These are phyloP conservation scores for Phialophora verrucosa DNA, from an alignment of 2,329 filamentous ascomycete species.

Conservation along the genomic window DNA sequence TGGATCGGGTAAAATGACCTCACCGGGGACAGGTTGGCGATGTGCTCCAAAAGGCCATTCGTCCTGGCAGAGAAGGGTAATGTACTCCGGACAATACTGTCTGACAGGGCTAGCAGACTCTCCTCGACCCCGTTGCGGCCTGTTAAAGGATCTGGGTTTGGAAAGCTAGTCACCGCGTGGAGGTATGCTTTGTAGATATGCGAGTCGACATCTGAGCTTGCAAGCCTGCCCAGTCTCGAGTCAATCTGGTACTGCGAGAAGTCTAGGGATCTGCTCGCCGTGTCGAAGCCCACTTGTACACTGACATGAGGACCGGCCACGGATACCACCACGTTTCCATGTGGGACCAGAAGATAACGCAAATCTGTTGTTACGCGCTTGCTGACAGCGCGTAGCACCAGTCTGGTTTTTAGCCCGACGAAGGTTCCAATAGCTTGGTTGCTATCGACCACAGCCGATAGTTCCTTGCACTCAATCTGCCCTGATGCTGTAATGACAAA, in stretches of 20 bases:
- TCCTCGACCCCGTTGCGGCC: conserved; percentile 44
- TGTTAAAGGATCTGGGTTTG: conserved; percentile 46
- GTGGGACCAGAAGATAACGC: conserved; percentile 40
- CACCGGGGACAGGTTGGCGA: conserved; percentile 21
- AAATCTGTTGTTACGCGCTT: conserved; percentile 10
- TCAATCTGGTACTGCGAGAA: conserved; percentile 41
- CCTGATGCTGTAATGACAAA: conserved; percentile 8
- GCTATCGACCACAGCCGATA: conserved; percentile 47
- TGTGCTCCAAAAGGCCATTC: conserved; percentile 13
- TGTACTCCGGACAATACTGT: conserved; percentile 19
- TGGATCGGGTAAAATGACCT: conserved; percentile 22
- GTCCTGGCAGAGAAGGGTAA: conserved; percentile 22
- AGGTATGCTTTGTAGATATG: conserved; percentile 43
- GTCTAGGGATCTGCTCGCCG: conserved; percentile 17
- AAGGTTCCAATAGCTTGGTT: conserved; percentile 57
- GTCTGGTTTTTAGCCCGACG: conserved; percentile 56
- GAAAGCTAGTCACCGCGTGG: conserved; percentile 48
- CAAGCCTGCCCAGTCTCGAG: conserved; percentile 35
- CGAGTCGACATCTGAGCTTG: conserved; percentile 33
- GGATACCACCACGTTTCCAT: conserved; percentile 34
- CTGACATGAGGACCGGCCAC: conserved; percentile 27
- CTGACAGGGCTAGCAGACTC: conserved; percentile 40
- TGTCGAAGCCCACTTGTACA: conserved; percentile 31
- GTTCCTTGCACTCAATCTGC: conserved; percentile 29
- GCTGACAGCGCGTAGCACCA: conserved; percentile 51